Percentiles rank a stretch among this genome's conserved stretches.
Conservation (phyloP, 306 rosid genomes). For the Nissolia schottii region DNA sequence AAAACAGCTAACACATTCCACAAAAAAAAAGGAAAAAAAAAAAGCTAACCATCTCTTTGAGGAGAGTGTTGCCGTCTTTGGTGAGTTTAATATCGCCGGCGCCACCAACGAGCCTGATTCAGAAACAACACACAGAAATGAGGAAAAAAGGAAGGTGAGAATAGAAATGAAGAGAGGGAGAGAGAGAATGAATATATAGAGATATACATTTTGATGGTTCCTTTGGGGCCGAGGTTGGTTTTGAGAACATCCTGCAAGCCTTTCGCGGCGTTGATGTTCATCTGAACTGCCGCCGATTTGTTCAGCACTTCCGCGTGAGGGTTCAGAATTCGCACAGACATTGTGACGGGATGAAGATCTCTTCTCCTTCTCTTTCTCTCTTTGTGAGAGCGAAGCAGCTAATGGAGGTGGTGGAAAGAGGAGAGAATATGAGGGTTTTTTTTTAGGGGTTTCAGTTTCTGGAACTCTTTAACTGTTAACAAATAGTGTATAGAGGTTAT, state of each 20-base stretch:
- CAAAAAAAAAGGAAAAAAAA: not conserved
- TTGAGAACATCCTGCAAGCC: conserved; percentile 94
- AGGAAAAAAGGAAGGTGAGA: not conserved
- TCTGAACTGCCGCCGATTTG: conserved; percentile 95
- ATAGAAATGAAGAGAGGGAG: not conserved
- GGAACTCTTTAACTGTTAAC: no score
- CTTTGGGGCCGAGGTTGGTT: conserved; percentile 92
- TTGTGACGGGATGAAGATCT: no score
- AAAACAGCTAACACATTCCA: not conserved
- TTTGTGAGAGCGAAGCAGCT: not conserved
- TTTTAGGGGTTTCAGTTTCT: not conserved
- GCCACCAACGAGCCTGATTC: conserved; percentile 92
- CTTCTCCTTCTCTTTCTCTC: not conserved
- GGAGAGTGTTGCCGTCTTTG: conserved; percentile 93
- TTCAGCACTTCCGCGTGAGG: conserved; percentile 96
- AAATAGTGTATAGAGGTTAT: no score
- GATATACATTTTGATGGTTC: conserved; percentile 86
- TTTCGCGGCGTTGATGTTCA: conserved; percentile 98
- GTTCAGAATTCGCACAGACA: conserved; percentile 78
- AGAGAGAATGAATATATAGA: not conserved
- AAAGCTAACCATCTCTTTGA: conserved; percentile 79
- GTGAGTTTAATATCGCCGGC: conserved; percentile 96
- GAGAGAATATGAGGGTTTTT: not conserved
- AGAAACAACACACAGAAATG: no score
- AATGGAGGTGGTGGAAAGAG: not conserved